Percentiles rank a stretch among this genome's conserved stretches.
phyloP scores from a whole-genome alignment of 1,284 basidiomycete species.

The Peniophora sp. region DNA sequence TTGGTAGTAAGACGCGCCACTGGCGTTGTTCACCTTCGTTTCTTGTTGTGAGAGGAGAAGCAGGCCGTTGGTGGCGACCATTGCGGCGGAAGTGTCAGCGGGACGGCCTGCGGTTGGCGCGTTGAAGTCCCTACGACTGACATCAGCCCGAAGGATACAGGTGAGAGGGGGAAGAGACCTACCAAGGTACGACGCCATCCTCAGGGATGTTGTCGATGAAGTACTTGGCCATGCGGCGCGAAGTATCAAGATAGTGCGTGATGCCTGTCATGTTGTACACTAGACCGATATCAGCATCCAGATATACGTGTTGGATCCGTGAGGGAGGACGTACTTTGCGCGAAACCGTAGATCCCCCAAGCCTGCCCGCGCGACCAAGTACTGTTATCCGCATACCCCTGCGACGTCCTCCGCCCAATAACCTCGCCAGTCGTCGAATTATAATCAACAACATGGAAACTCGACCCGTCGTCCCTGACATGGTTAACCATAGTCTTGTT shows the following conservation, averaged over 20 bases:
- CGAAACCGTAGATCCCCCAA: constrained; percentile 65
- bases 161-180: constrained; percentile 7
- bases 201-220: constrained; percentile 49
- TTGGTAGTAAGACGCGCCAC: constrained; percentile 33
- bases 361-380: constrained; percentile 69
- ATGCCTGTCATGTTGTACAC: constrained; percentile 53
- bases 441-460: constrained; percentile 66
- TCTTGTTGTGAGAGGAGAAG: constrained; percentile 52
- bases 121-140: constrained; percentile 53
- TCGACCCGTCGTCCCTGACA: constrained; percentile 52
- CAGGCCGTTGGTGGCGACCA: constrained; percentile 49
- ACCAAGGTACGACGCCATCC: constrained; percentile 61
- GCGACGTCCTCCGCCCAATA: constrained; percentile 44
- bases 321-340: constrained; percentile 42
- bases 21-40: constrained; percentile 22
- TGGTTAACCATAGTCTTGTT: constrained; percentile 62
- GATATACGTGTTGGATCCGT: no score
- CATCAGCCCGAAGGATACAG: neutral
- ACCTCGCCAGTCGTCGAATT: constrained; percentile 54
- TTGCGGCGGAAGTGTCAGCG: constrained; percentile 62
- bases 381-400: constrained; percentile 54
- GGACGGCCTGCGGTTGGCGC: constrained; percentile 48
- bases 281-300: no score
- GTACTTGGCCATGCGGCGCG: constrained; percentile 47
- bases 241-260: constrained; percentile 45